Percentiles rank a stretch among this genome's conserved stretches.
phyloP scores from a whole-genome alignment of 2,329 filamentous ascomycete genomes.

The Paraphaeosphaeria sporulosa region DNA sequence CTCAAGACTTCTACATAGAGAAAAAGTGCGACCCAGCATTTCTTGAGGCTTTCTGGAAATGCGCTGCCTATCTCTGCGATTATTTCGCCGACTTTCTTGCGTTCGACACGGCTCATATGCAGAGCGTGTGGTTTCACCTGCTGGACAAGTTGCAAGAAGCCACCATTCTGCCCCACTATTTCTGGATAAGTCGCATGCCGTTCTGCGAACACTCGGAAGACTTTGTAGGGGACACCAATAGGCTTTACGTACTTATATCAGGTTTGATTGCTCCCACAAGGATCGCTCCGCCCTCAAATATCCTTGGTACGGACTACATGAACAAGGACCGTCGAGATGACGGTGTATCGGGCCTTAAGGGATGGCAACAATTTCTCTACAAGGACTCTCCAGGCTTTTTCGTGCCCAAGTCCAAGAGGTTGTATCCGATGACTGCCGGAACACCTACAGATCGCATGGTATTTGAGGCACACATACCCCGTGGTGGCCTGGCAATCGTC shows the following conservation, averaged over 20 bases:
- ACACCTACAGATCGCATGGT: not conserved
- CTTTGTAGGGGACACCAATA: conserved; percentile 10
- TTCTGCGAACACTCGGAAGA: not conserved
- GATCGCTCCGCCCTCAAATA: not conserved
- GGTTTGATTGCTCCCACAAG: conserved; percentile 2
- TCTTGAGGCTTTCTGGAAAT: conserved; percentile 25
- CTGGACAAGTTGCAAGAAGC: conserved; percentile 33
- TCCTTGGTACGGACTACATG: not conserved
- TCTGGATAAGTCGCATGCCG: not conserved
- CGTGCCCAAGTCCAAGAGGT: conserved; percentile 2
- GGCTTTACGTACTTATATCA: conserved; percentile 19
- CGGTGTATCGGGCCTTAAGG: conserved; percentile 32
- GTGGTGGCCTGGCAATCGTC: conserved; percentile 34
- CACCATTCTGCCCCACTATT: conserved; percentile 13
- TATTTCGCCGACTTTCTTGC: conserved; percentile 40
- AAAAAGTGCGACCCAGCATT: conserved; percentile 20
- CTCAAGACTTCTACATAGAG: not conserved
- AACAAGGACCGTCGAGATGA: not conserved
- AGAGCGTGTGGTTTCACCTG: conserved; percentile 37
- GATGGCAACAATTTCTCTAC: conserved; percentile 39
- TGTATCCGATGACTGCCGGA: not conserved
- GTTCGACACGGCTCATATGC: conserved; percentile 30
- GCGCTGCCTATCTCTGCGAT: conserved; percentile 32
- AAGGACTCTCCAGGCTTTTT: conserved; percentile 30
- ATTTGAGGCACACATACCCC: conserved; percentile 28